A percentile compares a stretch with the other conserved stretches of the same genome.
phyloP scores from a whole-genome alignment of 495 filamentous ascomycete genomes.

The Neurospora sp. region DNA sequence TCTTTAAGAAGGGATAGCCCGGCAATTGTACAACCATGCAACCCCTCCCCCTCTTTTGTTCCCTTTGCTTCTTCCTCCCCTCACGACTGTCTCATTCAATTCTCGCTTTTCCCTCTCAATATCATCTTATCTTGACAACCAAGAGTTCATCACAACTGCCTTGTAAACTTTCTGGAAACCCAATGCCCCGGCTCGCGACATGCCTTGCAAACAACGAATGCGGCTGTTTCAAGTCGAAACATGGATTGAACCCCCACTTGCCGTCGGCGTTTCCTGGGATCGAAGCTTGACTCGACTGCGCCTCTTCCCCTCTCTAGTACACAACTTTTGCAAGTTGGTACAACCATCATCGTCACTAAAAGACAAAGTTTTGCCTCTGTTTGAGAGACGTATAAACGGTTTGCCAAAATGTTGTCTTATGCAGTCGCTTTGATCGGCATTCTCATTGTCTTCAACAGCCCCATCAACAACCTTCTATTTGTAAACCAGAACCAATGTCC shows the following conservation, averaged over 20 bases:
- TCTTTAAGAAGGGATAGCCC: background rate
- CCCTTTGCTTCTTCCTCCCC: background rate
- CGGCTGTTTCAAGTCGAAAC: background rate
- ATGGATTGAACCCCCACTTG: background rate
- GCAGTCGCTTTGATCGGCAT: conserved; percentile 14
- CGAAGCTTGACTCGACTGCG: background rate
- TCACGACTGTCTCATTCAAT: background rate
- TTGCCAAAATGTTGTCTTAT: conserved; percentile 18
- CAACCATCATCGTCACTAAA: background rate
- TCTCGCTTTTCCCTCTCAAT: background rate
- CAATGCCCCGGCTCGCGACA: background rate
- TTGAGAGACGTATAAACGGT: background rate
- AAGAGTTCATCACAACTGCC: background rate
- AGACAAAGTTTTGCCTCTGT: background rate
- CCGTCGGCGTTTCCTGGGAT: background rate
- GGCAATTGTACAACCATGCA: background rate
- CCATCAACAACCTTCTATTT: conserved; percentile 13
- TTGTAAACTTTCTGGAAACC: background rate
- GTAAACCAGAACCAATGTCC: background rate
- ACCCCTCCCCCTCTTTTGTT: background rate
- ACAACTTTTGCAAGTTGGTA: background rate
- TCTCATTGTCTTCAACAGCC: conserved; percentile 15
- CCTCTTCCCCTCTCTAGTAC: background rate
- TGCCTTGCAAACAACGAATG: background rate
- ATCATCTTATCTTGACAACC: background rate